Conservation (phyloP, 2,329 filamentous ascomycete species). For the Penicillium sp. region DNA sequence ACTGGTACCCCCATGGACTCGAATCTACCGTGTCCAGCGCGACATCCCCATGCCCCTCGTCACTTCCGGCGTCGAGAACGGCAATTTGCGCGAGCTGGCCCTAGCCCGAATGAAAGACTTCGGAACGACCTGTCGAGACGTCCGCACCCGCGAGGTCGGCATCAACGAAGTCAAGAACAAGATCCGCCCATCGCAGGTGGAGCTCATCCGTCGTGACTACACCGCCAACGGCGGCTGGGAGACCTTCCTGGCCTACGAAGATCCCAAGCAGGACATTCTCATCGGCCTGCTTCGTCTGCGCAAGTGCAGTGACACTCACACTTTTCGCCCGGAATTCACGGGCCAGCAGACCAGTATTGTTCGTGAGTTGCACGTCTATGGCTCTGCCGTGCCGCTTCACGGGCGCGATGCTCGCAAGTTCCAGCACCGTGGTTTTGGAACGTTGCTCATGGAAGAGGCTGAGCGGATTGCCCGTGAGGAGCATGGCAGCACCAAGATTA, state of each 20-base stretch:
- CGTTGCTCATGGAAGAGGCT: slow-evolving; percentile 94
- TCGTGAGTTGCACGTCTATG: slow-evolving; percentile 93
- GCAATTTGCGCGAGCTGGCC: slow-evolving; percentile 89
- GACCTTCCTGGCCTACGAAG: slow-evolving; percentile 96
- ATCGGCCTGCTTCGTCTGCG: slow-evolving; percentile 86
- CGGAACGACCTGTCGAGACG: slow-evolving; percentile 93
- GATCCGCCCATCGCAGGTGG: slow-evolving; percentile 92
- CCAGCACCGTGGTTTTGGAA: slow-evolving; percentile 97
- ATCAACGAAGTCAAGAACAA: slow-evolving; percentile 99
- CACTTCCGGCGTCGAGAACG: slow-evolving; percentile 97
- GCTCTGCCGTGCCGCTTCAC: slow-evolving; percentile 95
- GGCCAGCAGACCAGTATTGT: slow-evolving; percentile 90
- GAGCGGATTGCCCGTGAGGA: slow-evolving; percentile 93
- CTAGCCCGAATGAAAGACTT: slow-evolving; percentile 99
- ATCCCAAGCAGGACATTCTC: slow-evolving; percentile 96
- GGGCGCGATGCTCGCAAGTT: slow-evolving; percentile 94
- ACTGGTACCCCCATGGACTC: slow-evolving; percentile 93
- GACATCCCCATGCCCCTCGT: slow-evolving; percentile 99
- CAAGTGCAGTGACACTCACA: slow-evolving; percentile 89
- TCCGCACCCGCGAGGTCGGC: slow-evolving; percentile 92
- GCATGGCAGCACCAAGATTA: slow-evolving; percentile 91
- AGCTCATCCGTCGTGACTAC: slow-evolving; percentile 92
- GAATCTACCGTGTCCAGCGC: slow-evolving; percentile 96
- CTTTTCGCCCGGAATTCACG: slow-evolving; percentile 83
- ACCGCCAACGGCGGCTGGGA: slow-evolving; percentile 96